Evolutionary conservation across 768 basidiomycete species (phyloP).

Genomic region (Dentipellis sp.): DNA sequence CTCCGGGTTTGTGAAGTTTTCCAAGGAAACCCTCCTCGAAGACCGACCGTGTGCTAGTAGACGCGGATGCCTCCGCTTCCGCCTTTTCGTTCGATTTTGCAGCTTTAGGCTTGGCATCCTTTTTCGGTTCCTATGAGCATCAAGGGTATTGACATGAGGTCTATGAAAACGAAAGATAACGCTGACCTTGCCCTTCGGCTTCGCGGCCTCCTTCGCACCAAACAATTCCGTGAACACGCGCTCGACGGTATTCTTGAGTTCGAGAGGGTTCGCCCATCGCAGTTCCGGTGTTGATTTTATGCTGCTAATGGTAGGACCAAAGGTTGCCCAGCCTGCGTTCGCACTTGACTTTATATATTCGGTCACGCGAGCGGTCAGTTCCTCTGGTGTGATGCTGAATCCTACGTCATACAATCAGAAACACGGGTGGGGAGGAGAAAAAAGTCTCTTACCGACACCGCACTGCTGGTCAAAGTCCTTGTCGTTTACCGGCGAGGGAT

Average conservation of each 20-base stretch:
- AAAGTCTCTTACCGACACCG: conserved; percentile 61
- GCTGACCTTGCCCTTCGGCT: conserved; percentile 58
- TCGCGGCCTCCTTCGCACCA: conserved; percentile 60
- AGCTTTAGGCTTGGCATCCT: conserved; percentile 26
- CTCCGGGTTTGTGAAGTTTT: conserved; percentile 86
- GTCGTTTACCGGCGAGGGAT: conserved; percentile 53
- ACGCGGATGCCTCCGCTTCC: conserved; percentile 25
- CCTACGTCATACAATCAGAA: conserved; percentile 35
- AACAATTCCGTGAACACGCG: conserved; percentile 55
- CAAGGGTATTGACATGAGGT: background rate
- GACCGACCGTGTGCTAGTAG: conserved; percentile 41
- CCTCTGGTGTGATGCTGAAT: conserved; percentile 62
- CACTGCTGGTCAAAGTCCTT: conserved; percentile 67
- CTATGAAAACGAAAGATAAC: background rate
- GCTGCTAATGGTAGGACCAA: conserved; percentile 57
- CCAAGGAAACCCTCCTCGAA: conserved; percentile 96
- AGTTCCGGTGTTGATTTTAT: conserved; percentile 54
- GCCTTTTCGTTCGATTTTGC: conserved; percentile 19
- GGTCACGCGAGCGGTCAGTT: conserved; percentile 47
- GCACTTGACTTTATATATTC: conserved; percentile 48
- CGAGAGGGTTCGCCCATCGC: conserved; percentile 78
- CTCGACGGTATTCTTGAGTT: conserved; percentile 78
- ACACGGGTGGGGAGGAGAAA: background rate
- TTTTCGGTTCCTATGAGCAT: conserved; percentile 40
- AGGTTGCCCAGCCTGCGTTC: conserved; percentile 63